Evolutionary conservation across 2,329 filamentous ascomycete species (phyloP).

Genomic region (Drechslerella coelobrocha): DNA sequence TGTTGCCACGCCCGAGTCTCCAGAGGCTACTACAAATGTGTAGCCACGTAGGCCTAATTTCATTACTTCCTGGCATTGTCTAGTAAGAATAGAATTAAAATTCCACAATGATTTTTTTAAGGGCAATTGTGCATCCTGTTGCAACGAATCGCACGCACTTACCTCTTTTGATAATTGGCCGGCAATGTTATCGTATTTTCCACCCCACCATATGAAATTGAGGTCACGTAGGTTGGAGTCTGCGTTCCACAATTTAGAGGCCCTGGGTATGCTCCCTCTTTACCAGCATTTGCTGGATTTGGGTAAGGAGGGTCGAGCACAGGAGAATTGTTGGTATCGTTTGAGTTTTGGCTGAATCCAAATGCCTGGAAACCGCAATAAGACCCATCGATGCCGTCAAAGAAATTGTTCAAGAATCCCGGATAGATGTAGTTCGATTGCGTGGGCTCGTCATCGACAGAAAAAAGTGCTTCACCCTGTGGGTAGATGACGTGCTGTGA

Average conservation of each 20-base stretch:
- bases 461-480: constrained; percentile 61
- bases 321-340: constrained; percentile 57
- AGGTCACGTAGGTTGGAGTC: constrained; percentile 66
- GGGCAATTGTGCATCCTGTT: not conserved
- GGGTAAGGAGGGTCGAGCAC: constrained; percentile 65
- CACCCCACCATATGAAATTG: constrained; percentile 66
- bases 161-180: constrained; percentile 62
- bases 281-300: constrained; percentile 62
- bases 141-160: constrained; percentile 56
- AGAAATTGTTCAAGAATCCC: constrained; percentile 61
- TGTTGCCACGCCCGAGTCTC: constrained; percentile 62
- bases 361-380: constrained; percentile 65
- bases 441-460: constrained; percentile 60
- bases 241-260: constrained; percentile 62
- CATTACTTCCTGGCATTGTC: constrained; percentile 64
- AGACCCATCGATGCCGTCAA: constrained; percentile 64
- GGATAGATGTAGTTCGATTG: constrained; percentile 54
- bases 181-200: constrained; percentile 63
- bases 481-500: constrained; percentile 64
- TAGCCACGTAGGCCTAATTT: constrained; percentile 64
- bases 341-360: constrained; percentile 62
- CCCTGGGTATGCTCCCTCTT: constrained; percentile 61
- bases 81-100: constrained; percentile 28
- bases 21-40: constrained; percentile 63
- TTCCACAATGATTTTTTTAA: not conserved